Conservation (phyloP, 2,329 filamentous ascomycete species). For the Fusarium circinatum region DNA sequence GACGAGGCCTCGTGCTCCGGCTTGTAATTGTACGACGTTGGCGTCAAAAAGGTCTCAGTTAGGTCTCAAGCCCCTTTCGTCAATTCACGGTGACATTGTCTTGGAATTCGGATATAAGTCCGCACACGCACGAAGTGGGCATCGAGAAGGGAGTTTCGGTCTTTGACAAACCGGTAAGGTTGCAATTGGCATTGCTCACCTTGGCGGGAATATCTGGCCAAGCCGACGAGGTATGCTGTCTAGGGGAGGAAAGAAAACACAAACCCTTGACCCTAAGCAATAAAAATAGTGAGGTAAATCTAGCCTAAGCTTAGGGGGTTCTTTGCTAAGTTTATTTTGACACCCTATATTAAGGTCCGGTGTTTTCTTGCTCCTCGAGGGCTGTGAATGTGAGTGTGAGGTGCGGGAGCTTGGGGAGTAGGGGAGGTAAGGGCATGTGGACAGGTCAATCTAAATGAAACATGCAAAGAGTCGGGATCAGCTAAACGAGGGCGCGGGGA, state of each 20-base stretch:
- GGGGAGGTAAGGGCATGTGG: conserved; percentile 19
- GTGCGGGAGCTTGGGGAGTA: background rate
- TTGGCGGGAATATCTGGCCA: background rate
- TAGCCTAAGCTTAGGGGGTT: no score
- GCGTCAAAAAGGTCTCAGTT: conserved; percentile 16
- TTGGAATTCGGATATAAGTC: conserved; percentile 3
- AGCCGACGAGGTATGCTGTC: conserved; percentile 1
- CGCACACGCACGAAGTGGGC: background rate
- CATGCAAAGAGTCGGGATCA: conserved; percentile 20
- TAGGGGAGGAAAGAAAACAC: no score
- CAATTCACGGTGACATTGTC: conserved; percentile 6
- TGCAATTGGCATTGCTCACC: background rate
- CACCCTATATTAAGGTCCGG: no score
- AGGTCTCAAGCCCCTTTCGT: conserved; percentile 16
- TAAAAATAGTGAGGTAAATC: no score
- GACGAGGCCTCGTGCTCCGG: conserved; percentile 3
- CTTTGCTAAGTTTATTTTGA: no score
- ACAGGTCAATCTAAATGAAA: conserved; percentile 30
- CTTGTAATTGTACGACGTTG: conserved; percentile 5
- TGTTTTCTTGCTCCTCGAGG: no score
- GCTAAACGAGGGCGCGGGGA: conserved; percentile 1
- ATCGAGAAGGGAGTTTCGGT: background rate
- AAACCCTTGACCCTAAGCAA: no score
- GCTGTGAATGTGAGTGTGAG: background rate
- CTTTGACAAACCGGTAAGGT: background rate